A percentile compares a stretch with the other conserved stretches of the same genome.
These are phyloP conservation scores for Geotrichum klebahnii DNA, from an alignment of 1,139 yeast genomes.

Conservation along the genomic window DNA sequence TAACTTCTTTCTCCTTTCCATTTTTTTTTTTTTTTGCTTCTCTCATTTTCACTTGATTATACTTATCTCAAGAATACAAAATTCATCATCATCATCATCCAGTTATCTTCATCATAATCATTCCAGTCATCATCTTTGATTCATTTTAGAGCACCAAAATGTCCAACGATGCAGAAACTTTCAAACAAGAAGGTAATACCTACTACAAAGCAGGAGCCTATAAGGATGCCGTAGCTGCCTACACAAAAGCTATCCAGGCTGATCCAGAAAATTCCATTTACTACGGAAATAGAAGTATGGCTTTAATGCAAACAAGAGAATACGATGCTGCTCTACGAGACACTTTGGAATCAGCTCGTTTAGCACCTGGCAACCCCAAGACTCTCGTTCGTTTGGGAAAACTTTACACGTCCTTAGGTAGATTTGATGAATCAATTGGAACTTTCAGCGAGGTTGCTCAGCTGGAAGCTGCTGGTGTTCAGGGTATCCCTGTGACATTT, in stretches of 20 bases:
- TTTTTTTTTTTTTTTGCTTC: background rate
- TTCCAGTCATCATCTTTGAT: background rate
- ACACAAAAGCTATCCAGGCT: constrained; percentile 40
- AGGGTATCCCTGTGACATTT: constrained; percentile 30
- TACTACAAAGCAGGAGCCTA: constrained; percentile 41
- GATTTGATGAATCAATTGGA: constrained; percentile 37
- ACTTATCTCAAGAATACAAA: background rate
- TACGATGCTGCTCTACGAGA: constrained; percentile 59
- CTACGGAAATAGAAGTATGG: constrained; percentile 77
- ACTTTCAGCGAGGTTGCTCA: constrained; percentile 27
- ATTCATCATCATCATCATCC: background rate
- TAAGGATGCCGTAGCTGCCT: constrained; percentile 37
- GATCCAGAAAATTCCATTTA: constrained; percentile 44
- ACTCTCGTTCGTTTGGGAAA: constrained; percentile 40
- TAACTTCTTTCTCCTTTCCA: background rate
- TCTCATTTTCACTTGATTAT: background rate
- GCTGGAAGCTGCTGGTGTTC: constrained; percentile 13
- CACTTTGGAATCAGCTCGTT: constrained; percentile 35
- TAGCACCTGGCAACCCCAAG: constrained; percentile 39
- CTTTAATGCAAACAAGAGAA: constrained; percentile 57
- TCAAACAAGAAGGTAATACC: constrained; percentile 40
- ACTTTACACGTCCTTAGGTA: constrained; percentile 38
- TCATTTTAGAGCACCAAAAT: constrained; percentile 2
- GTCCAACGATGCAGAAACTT: constrained; percentile 31
- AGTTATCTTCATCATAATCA: background rate